Percentiles rank a stretch among this genome's conserved stretches.
phyloP scores from a whole-genome alignment of 139 green algal species.

The Axilococcus clingmanii region DNA sequence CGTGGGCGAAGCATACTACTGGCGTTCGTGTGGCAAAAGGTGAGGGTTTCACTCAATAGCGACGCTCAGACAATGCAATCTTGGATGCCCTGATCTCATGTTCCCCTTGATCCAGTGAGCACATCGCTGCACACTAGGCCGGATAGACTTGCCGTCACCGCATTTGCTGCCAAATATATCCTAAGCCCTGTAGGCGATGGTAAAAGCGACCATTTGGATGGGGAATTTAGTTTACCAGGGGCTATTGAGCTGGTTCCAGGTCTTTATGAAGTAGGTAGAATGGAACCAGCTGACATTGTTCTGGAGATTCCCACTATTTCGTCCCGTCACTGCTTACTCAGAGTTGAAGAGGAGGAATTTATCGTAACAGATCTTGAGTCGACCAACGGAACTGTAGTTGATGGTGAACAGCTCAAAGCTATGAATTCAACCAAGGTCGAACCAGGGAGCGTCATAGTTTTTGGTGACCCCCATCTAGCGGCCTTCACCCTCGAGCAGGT shows the following conservation, averaged over 20 bases:
- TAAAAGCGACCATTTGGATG: slow-evolving; percentile 23
- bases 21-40: not conserved
- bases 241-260: slow-evolving; percentile 18
- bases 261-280: slow-evolving; percentile 25
- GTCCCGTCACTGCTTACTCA: slow-evolving; percentile 29
- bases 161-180: slow-evolving; percentile 1
- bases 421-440: slow-evolving; percentile 19
- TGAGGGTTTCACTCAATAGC: not conserved
- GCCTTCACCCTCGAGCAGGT: slow-evolving; percentile 5
- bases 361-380: slow-evolving; percentile 42
- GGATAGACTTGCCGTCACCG: no score
- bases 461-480: slow-evolving; percentile 27
- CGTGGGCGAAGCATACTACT: not conserved
- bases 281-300: slow-evolving; percentile 35
- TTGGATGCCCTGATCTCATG: no score
- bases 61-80: not conserved
- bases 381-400: slow-evolving; percentile 60
- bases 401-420: slow-evolving; percentile 37
- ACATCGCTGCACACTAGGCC: no score
- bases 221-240: slow-evolving; percentile 15
- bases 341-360: slow-evolving; percentile 22
- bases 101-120: no score
- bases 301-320: slow-evolving; percentile 37
- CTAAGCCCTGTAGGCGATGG: slow-evolving; percentile 22
- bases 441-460: slow-evolving; percentile 25